phyloP scores from a whole-genome alignment of 1,284 basidiomycete species.

The Vanrija sp. region DNA sequence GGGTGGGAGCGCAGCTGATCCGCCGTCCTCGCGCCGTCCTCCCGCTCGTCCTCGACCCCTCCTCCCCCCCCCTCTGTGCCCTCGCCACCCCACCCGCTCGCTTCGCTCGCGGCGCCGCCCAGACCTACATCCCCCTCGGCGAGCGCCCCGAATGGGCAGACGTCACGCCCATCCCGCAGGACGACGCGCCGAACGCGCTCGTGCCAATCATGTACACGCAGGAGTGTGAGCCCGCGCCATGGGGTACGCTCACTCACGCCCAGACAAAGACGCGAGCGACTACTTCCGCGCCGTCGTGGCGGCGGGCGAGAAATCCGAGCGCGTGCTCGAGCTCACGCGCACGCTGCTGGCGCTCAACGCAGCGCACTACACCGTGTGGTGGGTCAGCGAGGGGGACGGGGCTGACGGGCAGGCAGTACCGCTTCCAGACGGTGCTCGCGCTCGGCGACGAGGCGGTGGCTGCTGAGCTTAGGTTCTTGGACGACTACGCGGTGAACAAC shows the following conservation, averaged over 20 bases:
- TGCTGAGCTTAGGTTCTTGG: conserved; percentile 73
- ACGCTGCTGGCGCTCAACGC: conserved; percentile 80
- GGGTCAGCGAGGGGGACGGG: conserved; percentile 5
- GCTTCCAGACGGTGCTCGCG: conserved; percentile 73
- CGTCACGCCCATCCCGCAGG: conserved; percentile 72
- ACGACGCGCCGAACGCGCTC: conserved; percentile 67
- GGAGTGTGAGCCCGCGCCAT: conserved; percentile 85
- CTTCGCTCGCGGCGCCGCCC: not conserved
- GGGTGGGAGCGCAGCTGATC: too few species aligned
- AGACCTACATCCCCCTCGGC: conserved; percentile 54
- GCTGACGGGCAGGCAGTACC: conserved; percentile 69
- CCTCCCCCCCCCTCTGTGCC: too few species aligned
- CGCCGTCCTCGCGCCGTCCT: too few species aligned
- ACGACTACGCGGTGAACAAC: conserved; percentile 71
- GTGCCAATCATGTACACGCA: conserved; percentile 83
- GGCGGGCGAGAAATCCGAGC: conserved; percentile 66
- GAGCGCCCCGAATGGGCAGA: conserved; percentile 72
- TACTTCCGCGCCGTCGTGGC: conserved; percentile 82
- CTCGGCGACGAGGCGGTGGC: conserved; percentile 62
- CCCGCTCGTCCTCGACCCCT: too few species aligned
- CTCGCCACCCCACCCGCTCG: conserved; percentile 1
- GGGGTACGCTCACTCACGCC: conserved; percentile 11
- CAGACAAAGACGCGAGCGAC: conserved; percentile 86
- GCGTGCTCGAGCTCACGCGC: conserved; percentile 81
- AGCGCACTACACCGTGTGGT: conserved; percentile 94